Evolutionary conservation across 345 rosid genomes (phyloP).

Genomic region (Bruguiera gymnorhiza): DNA sequence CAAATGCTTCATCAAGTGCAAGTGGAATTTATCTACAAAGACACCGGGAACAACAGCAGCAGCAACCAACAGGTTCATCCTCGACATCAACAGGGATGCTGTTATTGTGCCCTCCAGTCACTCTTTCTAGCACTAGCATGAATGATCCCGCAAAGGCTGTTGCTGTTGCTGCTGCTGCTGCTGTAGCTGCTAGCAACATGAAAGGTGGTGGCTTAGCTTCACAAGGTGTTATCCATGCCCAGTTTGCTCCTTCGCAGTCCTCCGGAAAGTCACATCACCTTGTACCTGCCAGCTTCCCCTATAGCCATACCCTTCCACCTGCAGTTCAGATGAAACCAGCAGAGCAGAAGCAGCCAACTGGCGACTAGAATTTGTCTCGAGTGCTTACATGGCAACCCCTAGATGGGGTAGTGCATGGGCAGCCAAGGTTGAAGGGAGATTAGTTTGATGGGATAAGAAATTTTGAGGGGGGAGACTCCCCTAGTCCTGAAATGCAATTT

Average conservation of each 20-base stretch:
- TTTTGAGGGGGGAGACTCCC: constrained; percentile 4
- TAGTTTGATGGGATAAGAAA: constrained; percentile 1
- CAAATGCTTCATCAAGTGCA: constrained; percentile 31
- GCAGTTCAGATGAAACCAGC: constrained; percentile 77
- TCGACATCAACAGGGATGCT: constrained; percentile 48
- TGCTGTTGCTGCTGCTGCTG: constrained; percentile 46
- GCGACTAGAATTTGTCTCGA: constrained; percentile 46
- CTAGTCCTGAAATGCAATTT: constrained; percentile 12
- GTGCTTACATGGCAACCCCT: constrained; percentile 15
- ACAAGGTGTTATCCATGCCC: constrained; percentile 47
- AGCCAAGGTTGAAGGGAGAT: neutral
- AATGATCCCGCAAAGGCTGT: constrained; percentile 76
- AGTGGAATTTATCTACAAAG: constrained; percentile 64
- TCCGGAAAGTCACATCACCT: constrained; percentile 61
- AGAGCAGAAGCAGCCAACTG: constrained; percentile 84
- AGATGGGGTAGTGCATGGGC: neutral
- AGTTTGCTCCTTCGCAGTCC: constrained; percentile 45
- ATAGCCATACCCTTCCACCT: constrained; percentile 51
- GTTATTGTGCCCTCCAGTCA: constrained; percentile 48
- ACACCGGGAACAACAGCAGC: constrained; percentile 56
- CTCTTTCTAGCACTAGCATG: constrained; percentile 34
- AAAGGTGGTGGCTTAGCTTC: constrained; percentile 60
- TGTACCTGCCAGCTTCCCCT: constrained; percentile 54
- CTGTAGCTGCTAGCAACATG: constrained; percentile 50
- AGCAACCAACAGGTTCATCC: constrained; percentile 41